Percentiles rank a stretch among this genome's conserved stretches.
Evolutionary conservation across 2,329 filamentous ascomycete species (phyloP).

Genomic region (Sporothrix luriei): DNA sequence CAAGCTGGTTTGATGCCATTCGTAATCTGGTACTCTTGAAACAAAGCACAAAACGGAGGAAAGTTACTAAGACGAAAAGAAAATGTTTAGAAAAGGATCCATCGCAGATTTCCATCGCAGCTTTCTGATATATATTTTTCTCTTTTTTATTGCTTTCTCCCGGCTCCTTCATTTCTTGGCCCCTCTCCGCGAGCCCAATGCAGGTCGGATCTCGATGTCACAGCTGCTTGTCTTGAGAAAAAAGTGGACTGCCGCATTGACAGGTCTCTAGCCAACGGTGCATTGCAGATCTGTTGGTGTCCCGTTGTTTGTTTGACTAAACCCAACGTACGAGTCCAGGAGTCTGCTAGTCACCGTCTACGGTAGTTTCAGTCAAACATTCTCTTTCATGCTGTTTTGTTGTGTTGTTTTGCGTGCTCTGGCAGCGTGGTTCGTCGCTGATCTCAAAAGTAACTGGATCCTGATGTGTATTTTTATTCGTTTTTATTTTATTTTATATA

Average conservation of each 20-base stretch:
- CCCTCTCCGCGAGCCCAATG: constrained; percentile 3
- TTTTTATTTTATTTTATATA: neutral
- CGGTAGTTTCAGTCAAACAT: neutral
- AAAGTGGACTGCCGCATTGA: constrained; percentile 18
- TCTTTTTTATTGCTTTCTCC: neutral
- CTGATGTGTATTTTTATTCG: too few relatives aligned
- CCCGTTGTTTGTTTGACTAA: neutral
- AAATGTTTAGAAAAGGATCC: too few relatives aligned
- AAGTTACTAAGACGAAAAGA: neutral
- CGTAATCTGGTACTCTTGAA: neutral
- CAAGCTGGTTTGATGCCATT: neutral
- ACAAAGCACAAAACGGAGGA: neutral
- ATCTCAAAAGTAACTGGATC: too few relatives aligned
- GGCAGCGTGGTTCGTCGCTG: neutral
- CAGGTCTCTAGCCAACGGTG: neutral
- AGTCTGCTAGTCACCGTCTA: neutral
- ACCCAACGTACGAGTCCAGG: neutral
- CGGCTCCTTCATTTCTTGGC: neutral
- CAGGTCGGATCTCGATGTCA: constrained; percentile 20
- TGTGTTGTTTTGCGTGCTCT: neutral
- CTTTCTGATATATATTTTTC: neutral
- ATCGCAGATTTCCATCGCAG: neutral
- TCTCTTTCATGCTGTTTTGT: too few relatives aligned
- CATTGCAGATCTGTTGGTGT: neutral
- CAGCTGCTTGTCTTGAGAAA: neutral